Evolutionary conservation across 768 basidiomycete genomes (phyloP), one percentile per base, ranked within the genome.

Genomic region (Mrakia blollopis): DNA sequence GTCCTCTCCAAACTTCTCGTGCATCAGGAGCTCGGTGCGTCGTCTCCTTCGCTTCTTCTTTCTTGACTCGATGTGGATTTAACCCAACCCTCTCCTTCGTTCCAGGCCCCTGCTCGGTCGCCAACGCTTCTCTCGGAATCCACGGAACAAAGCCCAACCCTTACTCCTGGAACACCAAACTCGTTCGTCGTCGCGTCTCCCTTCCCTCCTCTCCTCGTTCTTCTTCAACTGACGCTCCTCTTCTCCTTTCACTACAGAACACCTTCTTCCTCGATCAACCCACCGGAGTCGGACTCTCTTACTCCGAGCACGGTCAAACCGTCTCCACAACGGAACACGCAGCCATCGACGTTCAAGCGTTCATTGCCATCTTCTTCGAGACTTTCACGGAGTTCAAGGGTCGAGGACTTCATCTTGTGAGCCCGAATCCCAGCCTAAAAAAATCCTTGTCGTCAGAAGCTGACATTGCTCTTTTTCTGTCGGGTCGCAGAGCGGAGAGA

Each of bases 341-440:
- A 5, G 89, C 90, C 0, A 85, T 87, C 72, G 90, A 92, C 79
- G 88, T 92, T 6, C 89, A 90, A 0, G 87, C 88, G 0, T 92
- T 92, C 79, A 85, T 91, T 0, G 84, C 87, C 4, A 88, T 92
- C 73, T 91, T 91, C 83, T 91, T 91, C 68, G 90, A 91, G 79
- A 86, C 89, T 76, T 92, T 92, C 81, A 86, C 83, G 74, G 85
- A 89, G 80, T 91, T 91, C 85, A 88, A 90, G 79, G 90, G 89
- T 2, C 84, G 90, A 3, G 81, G 85, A 1, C 89, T 90, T 82
- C 89, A 90, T 77, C 87, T 90, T 84, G 65, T 68, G 23, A 68
- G 13, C 37, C 65, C 25, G 2, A 37, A 21, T 68, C 10, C 5
- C 44, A 44, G 11, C 1, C 44, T n/a, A n/a, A n/a, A n/a, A n/a